Conservation (phyloP, 306 rosid species). For the Citrullus colocynthis region DNA sequence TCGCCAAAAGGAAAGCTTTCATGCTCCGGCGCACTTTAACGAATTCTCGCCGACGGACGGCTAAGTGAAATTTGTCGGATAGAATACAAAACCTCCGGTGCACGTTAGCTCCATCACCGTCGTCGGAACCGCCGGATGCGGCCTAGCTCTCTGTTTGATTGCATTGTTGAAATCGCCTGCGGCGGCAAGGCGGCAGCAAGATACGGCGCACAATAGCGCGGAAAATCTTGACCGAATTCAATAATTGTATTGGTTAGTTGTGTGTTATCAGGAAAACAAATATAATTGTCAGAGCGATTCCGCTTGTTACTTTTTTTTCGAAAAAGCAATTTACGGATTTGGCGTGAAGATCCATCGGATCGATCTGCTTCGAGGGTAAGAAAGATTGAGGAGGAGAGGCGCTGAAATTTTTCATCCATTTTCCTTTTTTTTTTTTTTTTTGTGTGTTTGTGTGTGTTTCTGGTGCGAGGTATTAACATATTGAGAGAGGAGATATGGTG, state of each 20-base stretch:
- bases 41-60: background rate
- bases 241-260: constrained; percentile 1
- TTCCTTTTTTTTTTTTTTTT: background rate
- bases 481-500: constrained; percentile 32
- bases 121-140: constrained; percentile 15
- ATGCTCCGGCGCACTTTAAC: constrained; percentile 1
- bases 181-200: background rate
- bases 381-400: background rate
- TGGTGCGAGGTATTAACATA: background rate
- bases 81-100: background rate
- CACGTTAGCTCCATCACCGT: constrained; percentile 11
- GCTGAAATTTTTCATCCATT: constrained; percentile 9
- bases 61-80: background rate
- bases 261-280: background rate
- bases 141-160: background rate
- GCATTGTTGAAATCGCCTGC: background rate
- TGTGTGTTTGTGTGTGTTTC: background rate
- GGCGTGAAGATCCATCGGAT: constrained; percentile 16
- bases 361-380: background rate
- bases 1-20: background rate
- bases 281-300: background rate
- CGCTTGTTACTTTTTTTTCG: background rate
- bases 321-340: background rate
- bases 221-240: background rate
- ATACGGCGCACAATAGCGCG: background rate